Evolutionary conservation across 306 rosid species (phyloP), one percentile per base, ranked within the genome.

Genomic region (Nissolia schottii): DNA sequence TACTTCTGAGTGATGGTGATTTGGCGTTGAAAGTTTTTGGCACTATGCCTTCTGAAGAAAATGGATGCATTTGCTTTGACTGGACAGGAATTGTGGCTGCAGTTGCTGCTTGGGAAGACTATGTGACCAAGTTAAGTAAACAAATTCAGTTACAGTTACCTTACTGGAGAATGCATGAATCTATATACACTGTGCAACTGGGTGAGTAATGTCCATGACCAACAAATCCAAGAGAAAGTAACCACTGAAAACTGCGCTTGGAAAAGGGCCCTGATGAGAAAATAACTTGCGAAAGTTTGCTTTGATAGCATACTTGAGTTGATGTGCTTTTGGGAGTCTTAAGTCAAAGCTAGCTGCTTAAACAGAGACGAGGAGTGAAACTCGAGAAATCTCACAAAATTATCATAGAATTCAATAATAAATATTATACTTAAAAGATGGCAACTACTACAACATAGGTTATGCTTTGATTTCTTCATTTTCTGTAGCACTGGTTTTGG

Each of bases 91-190:
- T 94, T 46, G 31, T 53, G 45, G 83, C 80, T 29, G 84, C 93
- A 14, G 24, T 54, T 29, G 37, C 83, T 20, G 74, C 72, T 62
- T 89, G 93, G 92, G 87, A 79, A 67, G 87, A 87, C 70, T 89
- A 89, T 53, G 71, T 56, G 1, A 19, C 57, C 8, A 74, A 72
- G 49, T 79, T 85, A 62, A 81, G 40, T 57, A 80, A 73, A 62
- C 78, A 89, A 73, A 60, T 87, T 61, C 61, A 79, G 62, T 63
- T 63, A 49, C 83, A 85, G 81, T 62, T 87, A 3, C 87, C 85
- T 48, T 54, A 68, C 77, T 94, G 96, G 96, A 94, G 19, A 80
- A 32, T 60, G 41, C 88, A 82, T 20, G 88, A 89, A 51, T 84
- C 92, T 45, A 80, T 94, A 37, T 89, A 82, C 74, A 71, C 27